phyloP scores from a whole-genome alignment of 176 grass and related monocot species.

The Carex pumila region DNA sequence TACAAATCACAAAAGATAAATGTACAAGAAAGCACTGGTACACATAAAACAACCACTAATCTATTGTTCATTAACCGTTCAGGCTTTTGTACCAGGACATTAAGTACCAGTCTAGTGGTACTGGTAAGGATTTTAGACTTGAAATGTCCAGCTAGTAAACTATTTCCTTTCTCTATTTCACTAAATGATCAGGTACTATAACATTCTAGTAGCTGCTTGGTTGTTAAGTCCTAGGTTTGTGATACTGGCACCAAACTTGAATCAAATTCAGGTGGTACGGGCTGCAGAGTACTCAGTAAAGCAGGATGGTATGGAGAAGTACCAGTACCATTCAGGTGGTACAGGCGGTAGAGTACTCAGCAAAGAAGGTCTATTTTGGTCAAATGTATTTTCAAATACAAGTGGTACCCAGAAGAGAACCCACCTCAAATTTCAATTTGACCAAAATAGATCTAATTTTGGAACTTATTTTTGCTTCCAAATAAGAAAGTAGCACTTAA shows the following conservation, averaged over 20 bases:
- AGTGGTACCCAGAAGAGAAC: too few species aligned
- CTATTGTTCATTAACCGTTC: background rate
- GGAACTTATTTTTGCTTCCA: background rate
- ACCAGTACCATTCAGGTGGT: too few species aligned
- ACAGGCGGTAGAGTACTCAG: too few species aligned
- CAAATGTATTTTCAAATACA: too few species aligned
- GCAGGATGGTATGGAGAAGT: too few species aligned
- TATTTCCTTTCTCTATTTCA: background rate
- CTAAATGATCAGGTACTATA: background rate
- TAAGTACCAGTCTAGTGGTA: background rate
- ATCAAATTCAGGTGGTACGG: too few species aligned
- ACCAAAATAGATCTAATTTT: background rate
- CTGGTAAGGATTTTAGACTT: background rate
- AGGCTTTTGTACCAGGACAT: background rate
- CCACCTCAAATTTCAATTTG: background rate
- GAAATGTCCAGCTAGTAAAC: background rate
- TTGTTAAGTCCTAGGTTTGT: background rate
- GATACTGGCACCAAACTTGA: background rate
- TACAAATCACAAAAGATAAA: background rate
- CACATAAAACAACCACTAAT: background rate
- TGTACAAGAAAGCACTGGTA: background rate
- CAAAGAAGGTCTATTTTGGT: too few species aligned
- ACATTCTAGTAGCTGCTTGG: background rate
- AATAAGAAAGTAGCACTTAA: background rate
- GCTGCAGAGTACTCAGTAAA: too few species aligned